Conservation (phyloP, 192 early-diverging fungal species). For the Backusella westeae region DNA sequence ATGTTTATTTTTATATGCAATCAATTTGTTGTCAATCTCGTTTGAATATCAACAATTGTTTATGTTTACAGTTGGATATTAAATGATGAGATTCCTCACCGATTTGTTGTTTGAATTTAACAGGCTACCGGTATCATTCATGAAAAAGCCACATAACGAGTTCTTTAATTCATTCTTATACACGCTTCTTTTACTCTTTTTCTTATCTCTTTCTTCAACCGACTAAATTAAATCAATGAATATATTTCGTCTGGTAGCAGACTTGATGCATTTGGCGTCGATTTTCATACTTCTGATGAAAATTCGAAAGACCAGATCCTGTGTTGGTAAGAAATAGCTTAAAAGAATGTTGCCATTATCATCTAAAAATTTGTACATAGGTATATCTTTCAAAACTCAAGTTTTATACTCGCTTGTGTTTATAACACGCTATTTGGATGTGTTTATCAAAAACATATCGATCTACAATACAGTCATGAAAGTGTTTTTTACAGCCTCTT, state of each 20-base stretch:
- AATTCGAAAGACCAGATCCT: constrained; percentile 86
- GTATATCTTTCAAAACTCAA: constrained; percentile 99
- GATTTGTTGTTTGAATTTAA: neutral
- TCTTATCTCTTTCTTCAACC: constrained; percentile 75
- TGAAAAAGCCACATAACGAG: neutral
- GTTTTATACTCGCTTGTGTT: constrained; percentile 89
- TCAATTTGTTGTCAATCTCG: too few species aligned
- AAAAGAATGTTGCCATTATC: constrained; percentile 64
- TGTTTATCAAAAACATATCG: constrained; percentile 71
- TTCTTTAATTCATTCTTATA: neutral
- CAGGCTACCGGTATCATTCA: neutral
- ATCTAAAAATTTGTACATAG: constrained; percentile 38
- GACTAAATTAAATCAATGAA: constrained; percentile 63
- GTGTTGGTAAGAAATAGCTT: constrained; percentile 83
- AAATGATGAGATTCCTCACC: neutral
- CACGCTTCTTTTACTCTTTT: constrained; percentile 10
- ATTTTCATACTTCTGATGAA: constrained; percentile 77
- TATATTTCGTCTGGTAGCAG: constrained; percentile 20
- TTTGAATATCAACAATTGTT: neutral
- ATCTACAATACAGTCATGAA: constrained; percentile 97
- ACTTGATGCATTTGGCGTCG: constrained; percentile 16
- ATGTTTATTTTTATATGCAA: too few species aligned
- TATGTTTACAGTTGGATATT: neutral
- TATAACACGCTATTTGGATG: constrained; percentile 91
- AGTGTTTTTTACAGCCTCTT: constrained; percentile 86